Evolutionary conservation across 2,329 filamentous ascomycete species (phyloP), one percentile per base, ranked within the genome.

Genomic region (Penicillium sp.): DNA sequence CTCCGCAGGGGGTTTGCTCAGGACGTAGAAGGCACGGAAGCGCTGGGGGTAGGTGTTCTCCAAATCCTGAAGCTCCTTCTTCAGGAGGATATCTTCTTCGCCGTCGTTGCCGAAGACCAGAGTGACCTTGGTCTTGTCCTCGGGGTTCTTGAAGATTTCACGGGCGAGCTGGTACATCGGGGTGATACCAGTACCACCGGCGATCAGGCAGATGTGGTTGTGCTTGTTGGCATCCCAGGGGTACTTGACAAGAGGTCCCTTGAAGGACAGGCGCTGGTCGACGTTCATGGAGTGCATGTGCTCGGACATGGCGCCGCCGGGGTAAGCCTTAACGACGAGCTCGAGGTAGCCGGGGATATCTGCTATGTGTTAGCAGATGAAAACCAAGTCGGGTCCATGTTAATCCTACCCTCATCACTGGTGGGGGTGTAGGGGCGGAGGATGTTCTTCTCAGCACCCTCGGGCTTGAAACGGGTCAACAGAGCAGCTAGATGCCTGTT

Each of bases 101-200:
- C 80, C 81, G 59, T 97, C 79, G 80, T 97, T 99, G 67, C 91
- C 94, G 72, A 93, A 97, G 38, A 99, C 85, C 33, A 99, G 86
- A 6, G 93, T 97, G 42, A 99, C 92, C 82, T 96, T 96, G 69
- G 94, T 99, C 86, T 94, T 93, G 81, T 99, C 94, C 43, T 90
- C 86, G 60, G 93, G 91, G 85, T 97, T 96, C 78, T 89, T 91
- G 87, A 97, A 96, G 80, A 99, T 96, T 72, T 88, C 84, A 62
- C 91, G 91, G 64, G 86, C 82, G 46, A 99, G 87, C 82, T 99
- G 94, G 83, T 90, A 97, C 93, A 97, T 97, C 67, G 94, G 94
- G 12, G 94, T 94, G 76, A 99, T 96, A 61, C 94, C 94, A 8
- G 94, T 97, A 64, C 94, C 94, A 69, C 94, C 94, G n/a, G 93